Evolutionary conservation across 257 asterid species (phyloP).

Genomic region (Solanum ossicruentum): DNA sequence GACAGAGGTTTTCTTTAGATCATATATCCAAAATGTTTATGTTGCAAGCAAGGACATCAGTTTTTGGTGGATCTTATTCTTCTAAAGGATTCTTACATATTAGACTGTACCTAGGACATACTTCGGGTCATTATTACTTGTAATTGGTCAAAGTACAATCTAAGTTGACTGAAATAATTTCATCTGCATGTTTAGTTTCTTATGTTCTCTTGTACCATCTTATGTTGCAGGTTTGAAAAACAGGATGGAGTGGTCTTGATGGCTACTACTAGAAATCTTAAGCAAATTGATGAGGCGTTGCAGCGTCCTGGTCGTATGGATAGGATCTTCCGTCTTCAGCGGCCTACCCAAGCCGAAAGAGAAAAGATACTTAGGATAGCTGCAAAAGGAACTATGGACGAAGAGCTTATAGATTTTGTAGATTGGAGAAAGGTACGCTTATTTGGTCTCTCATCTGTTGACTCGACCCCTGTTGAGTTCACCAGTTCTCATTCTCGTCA

Average conservation of each 20-base stretch:
- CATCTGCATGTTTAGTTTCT: background rate
- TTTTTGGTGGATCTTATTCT: background rate
- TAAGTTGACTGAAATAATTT: background rate
- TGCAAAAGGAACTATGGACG: conserved; percentile 90
- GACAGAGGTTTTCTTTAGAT: background rate
- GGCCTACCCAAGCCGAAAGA: conserved; percentile 79
- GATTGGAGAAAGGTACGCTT: conserved; percentile 79
- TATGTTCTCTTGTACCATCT: conserved; percentile 8
- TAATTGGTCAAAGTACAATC: background rate
- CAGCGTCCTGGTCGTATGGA: conserved; percentile 99
- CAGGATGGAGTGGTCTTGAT: conserved; percentile 97
- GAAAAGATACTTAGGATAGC: conserved; percentile 61
- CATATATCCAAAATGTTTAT: background rate
- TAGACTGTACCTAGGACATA: background rate
- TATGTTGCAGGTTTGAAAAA: conserved; percentile 68
- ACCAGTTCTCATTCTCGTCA: background rate
- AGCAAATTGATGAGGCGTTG: conserved; percentile 83
- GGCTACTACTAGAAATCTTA: conserved; percentile 91
- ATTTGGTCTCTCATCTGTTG: background rate
- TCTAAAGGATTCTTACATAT: background rate
- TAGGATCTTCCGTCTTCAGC: conserved; percentile 88
- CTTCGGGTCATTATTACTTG: background rate
- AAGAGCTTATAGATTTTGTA: conserved; percentile 66
- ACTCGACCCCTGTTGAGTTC: background rate
- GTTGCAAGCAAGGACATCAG: background rate